phyloP scores from a whole-genome alignment of 1,139 yeast genomes.

The Keqinozyma sinolaborantium region DNA sequence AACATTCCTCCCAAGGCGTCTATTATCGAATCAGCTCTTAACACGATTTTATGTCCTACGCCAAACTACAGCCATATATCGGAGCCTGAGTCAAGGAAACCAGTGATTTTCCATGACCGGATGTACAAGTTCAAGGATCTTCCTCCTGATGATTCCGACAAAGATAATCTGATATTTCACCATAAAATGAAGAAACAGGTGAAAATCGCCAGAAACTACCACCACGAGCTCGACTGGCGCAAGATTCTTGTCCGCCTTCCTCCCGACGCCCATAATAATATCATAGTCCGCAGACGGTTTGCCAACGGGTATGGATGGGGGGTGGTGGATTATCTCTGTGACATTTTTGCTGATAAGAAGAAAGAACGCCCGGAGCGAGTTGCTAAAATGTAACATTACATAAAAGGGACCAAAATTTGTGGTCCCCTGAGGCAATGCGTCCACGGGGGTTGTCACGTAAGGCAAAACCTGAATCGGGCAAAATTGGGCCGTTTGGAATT shows the following conservation, averaged over 20 bases:
- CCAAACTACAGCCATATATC: constrained; percentile 32
- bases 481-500: too few relatives aligned
- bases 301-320: constrained; percentile 97
- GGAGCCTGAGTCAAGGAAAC: constrained; percentile 43
- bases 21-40: constrained; percentile 42
- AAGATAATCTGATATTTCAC: constrained; percentile 9
- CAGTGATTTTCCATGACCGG: constrained; percentile 76
- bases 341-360: constrained; percentile 11
- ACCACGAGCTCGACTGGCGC: constrained; percentile 75
- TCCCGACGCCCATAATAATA: constrained; percentile 96
- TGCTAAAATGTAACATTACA: neutral
- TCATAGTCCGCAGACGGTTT: constrained; percentile 81
- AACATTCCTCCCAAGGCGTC: constrained; percentile 44
- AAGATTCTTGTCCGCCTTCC: constrained; percentile 81
- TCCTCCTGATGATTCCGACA: constrained; percentile 32
- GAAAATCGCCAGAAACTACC: constrained; percentile 83
- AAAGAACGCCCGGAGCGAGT: neutral
- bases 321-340: constrained; percentile 55
- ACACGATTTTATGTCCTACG: constrained; percentile 39
- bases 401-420: too few relatives aligned
- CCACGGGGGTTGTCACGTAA: too few relatives aligned
- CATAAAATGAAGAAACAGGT: constrained; percentile 56
- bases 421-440: too few relatives aligned
- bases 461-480: too few relatives aligned
- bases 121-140: constrained; percentile 62